phyloP scores from a whole-genome alignment of 306 rosid genomes.

The Psophocarpus tetragonolobus region DNA sequence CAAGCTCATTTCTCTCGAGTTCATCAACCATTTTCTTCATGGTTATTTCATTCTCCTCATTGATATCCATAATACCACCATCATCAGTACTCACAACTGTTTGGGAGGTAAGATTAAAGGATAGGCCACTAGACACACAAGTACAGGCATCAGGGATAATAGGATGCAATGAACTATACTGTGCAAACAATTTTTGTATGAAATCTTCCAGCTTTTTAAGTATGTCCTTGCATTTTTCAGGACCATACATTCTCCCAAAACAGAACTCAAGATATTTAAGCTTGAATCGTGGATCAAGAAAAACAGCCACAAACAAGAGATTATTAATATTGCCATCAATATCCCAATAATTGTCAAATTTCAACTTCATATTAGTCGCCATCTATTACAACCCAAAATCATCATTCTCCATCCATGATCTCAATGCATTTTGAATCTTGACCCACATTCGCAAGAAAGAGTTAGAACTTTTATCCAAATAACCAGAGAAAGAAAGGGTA shows the following conservation, averaged over 20 bases:
- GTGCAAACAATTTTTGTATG: not conserved
- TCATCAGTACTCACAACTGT: not conserved
- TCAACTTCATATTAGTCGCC: not conserved
- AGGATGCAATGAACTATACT: not conserved
- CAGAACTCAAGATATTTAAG: not conserved
- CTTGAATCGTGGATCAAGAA: not conserved
- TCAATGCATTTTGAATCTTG: not conserved
- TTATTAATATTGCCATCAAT: not conserved
- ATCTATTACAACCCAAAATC: not conserved
- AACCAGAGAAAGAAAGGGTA: not conserved
- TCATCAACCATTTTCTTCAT: not conserved
- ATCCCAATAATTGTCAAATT: not conserved
- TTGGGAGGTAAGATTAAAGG: not conserved
- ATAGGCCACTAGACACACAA: not conserved
- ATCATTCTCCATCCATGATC: not conserved
- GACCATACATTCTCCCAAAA: not conserved
- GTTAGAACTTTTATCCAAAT: not conserved
- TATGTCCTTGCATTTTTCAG: not conserved
- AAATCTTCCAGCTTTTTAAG: not conserved
- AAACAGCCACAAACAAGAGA: not conserved
- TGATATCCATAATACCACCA: not conserved
- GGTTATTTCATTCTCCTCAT: not conserved
- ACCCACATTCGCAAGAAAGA: not conserved
- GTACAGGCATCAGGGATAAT: not conserved
- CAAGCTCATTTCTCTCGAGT: not conserved